Evolutionary conservation across 2,329 filamentous ascomycete species (phyloP), one percentile per base, ranked within the genome.

Genomic region (Rutstroemia sp.): DNA sequence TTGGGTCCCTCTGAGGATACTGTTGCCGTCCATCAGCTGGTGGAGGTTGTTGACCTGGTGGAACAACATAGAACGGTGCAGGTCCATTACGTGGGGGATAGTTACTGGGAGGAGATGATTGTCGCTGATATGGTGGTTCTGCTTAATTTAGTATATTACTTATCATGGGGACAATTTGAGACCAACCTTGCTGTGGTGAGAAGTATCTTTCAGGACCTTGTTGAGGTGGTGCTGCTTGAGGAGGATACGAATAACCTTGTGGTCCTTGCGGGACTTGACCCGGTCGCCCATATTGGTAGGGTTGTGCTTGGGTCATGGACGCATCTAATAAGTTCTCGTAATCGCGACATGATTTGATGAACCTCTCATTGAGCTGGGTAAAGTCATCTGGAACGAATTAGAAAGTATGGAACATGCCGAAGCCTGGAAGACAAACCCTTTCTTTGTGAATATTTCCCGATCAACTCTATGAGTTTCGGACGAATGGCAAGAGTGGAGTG

Each of bases 401-500:
- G 59, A 38, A 67, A 25, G 27, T 50, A 48, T 44, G 37, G 9
- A 10, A 50, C 2, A 12, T 25, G 18, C 27, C 42, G 49, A 6
- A 53, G 9, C 30, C 5, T 14, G 16, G 14, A 4, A 38, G 27
- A 9, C 27, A 58, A 70, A 92, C 91, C 92, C 75, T 99, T 99
- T 81, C 96, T 97, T 71, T 99, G 94, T 9, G 94, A 97, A 70
- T 99, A 99, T 71, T 97, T 97, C 61, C 95, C 94, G 70, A 99
- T 99, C 50, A 99, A 76, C 75, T 97, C 95, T 70, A 99, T 97
- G 60, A 99, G 76, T 75, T 99, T 99, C 12, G 94, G 94, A 34
- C 94, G 82, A 67, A 99, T 99, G 3, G 92, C 89, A 61, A 97
- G 74, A 0, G 94, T 97, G 61, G 92, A 90, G 69, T 99, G 92